Percentiles rank a stretch among this genome's conserved stretches.
phyloP scores from a whole-genome alignment of 805 yeast species.

The Candida endomychidarum region DNA sequence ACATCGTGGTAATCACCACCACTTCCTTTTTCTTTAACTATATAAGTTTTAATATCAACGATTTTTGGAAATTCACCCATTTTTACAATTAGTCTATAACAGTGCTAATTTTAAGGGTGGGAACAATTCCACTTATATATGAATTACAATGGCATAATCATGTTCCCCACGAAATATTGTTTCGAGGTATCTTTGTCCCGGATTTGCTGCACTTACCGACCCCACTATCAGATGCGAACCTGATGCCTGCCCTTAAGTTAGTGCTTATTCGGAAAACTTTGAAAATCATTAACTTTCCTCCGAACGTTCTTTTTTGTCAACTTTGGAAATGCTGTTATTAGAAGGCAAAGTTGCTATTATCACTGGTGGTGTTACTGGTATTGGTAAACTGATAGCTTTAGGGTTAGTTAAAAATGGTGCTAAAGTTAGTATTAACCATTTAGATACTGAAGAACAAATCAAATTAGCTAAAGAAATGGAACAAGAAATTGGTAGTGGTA shows the following conservation, averaged over 20 bases:
- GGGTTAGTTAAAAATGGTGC: slow-evolving; percentile 46
- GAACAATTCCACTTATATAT: slow-evolving; percentile 1
- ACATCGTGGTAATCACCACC: slow-evolving; percentile 56
- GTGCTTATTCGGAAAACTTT: too few relatives aligned
- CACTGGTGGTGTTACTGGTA: slow-evolving; percentile 49
- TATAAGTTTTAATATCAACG: slow-evolving; percentile 42
- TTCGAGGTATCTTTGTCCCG: slow-evolving; percentile 5
- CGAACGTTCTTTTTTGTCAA: neutral
- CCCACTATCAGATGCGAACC: neutral
- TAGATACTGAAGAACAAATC: slow-evolving; percentile 16
- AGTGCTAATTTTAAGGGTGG: neutral
- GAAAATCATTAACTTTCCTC: neutral
- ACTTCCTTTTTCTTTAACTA: slow-evolving; percentile 43
- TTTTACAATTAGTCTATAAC: too few relatives aligned
- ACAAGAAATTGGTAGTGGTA: slow-evolving; percentile 23
- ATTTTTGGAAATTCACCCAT: slow-evolving; percentile 42
- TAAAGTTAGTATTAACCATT: slow-evolving; percentile 37
- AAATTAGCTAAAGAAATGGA: slow-evolving; percentile 21
- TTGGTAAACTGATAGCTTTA: slow-evolving; percentile 45
- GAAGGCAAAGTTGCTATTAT: slow-evolving; percentile 38
- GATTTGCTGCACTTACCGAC: neutral
- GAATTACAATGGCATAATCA: slow-evolving; percentile 1
- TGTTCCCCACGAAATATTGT: slow-evolving; percentile 2
- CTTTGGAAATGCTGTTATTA: slow-evolving; percentile 16
- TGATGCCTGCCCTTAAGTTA: too few relatives aligned